A percentile compares a stretch with the other conserved stretches of the same genome.
Conservation (phyloP, 345 rosid genomes). For the Eucalyptus polyanthemos region DNA sequence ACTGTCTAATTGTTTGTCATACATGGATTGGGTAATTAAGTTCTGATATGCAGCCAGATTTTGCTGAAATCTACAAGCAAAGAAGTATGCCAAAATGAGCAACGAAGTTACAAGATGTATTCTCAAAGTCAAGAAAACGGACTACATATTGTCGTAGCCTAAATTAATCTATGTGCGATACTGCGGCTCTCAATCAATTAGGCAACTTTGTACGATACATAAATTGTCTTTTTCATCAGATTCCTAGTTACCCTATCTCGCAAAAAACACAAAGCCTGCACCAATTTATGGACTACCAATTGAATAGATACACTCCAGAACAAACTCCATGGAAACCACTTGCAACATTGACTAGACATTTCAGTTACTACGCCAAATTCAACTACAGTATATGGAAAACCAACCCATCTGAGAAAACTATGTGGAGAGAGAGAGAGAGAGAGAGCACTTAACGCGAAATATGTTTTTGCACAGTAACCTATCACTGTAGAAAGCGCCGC, state of each 20-base stretch:
- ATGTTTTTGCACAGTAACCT: conserved; percentile 94
- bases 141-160: not conserved
- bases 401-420: not conserved
- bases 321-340: not conserved
- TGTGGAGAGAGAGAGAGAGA: not conserved
- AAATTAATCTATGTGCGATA: not conserved
- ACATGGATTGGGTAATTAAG: conserved; percentile 91
- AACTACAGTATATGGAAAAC: not conserved
- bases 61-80: conserved; percentile 59
- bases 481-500: conserved; percentile 83
- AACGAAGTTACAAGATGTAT: not conserved
- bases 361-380: not conserved
- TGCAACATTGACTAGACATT: not conserved
- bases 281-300: not conserved
- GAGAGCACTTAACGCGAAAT: conserved; percentile 75
- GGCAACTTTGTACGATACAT: not conserved
- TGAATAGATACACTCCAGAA: not conserved
- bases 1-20: conserved; percentile 93
- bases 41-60: conserved; percentile 84
- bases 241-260: not conserved
- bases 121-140: not conserved
- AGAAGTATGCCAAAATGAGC: not conserved
- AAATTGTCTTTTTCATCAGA: not conserved
- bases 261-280: not conserved
- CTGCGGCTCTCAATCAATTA: not conserved